Conservation (phyloP, 2,329 filamentous ascomycete genomes). For the Amauroascus niger region DNA sequence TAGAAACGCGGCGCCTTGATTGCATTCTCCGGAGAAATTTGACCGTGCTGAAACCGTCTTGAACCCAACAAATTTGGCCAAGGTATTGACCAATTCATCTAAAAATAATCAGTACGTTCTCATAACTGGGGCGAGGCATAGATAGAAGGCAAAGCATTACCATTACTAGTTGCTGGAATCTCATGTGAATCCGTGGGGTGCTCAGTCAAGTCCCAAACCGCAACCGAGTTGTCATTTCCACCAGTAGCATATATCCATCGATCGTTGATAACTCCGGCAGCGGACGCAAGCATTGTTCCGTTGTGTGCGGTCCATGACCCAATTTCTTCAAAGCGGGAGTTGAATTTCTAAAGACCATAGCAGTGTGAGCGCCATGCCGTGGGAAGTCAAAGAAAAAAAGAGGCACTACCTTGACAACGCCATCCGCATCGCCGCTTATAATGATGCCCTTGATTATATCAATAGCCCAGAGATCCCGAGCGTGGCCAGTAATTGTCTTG, state of each 20-base stretch:
- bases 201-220: slow-evolving; percentile 71
- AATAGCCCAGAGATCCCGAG: slow-evolving; percentile 74
- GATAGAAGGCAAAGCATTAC: slow-evolving; percentile 26
- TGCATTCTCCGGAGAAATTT: slow-evolving; percentile 82
- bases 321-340: slow-evolving; percentile 72
- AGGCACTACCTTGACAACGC: slow-evolving; percentile 63
- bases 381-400: not conserved
- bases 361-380: slow-evolving; percentile 3
- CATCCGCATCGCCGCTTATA: slow-evolving; percentile 81
- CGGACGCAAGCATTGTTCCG: slow-evolving; percentile 78
- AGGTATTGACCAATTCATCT: slow-evolving; percentile 55
- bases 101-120: not conserved
- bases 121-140: not conserved
- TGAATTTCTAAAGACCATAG: slow-evolving; percentile 48
- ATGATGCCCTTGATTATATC: slow-evolving; percentile 76
- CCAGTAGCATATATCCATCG: slow-evolving; percentile 87
- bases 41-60: slow-evolving; percentile 82
- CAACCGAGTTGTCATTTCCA: slow-evolving; percentile 81
- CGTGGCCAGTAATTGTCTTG: slow-evolving; percentile 71
- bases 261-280: slow-evolving; percentile 58
- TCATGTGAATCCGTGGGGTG: slow-evolving; percentile 40
- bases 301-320: slow-evolving; percentile 73
- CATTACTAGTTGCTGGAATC: slow-evolving; percentile 47
- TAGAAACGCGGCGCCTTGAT: slow-evolving; percentile 81
- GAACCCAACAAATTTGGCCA: slow-evolving; percentile 81